Conservation (phyloP, 768 basidiomycete species). For the Kwoniella heveanensis region DNA sequence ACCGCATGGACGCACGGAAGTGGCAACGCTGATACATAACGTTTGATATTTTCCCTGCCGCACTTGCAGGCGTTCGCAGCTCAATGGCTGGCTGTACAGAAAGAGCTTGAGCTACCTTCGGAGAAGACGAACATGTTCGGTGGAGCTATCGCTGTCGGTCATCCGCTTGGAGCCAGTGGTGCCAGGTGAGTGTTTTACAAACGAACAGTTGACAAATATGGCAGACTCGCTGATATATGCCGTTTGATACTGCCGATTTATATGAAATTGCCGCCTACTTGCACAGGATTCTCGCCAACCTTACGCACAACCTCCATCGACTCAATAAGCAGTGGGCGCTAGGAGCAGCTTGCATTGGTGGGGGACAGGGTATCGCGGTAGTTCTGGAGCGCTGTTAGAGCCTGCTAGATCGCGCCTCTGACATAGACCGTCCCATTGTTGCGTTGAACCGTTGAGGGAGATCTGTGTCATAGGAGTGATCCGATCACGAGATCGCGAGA, state of each 20-base stretch:
- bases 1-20: no score
- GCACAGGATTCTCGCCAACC: constrained; percentile 53
- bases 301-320: constrained; percentile 56
- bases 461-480: no score
- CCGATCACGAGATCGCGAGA: no score
- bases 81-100: constrained; percentile 58
- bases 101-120: constrained; percentile 54
- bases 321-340: constrained; percentile 57
- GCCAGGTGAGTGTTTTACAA: constrained; percentile 35
- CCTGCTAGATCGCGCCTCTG: no score
- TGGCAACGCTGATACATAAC: no score
- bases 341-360: constrained; percentile 58
- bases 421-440: no score
- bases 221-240: no score
- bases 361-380: constrained; percentile 56
- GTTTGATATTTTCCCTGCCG: no score
- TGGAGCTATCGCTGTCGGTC: constrained; percentile 57
- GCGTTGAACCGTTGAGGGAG: no score
- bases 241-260: no score
- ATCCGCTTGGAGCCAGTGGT: constrained; percentile 39
- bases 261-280: not conserved
- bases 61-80: constrained; percentile 56
- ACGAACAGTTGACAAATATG: no score
- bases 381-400: constrained; percentile 48
- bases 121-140: constrained; percentile 53